A percentile compares a stretch with the other conserved stretches of the same genome.
Conservation (phyloP, 31 red algal species). For the Bonnemaisonia californica region DNA sequence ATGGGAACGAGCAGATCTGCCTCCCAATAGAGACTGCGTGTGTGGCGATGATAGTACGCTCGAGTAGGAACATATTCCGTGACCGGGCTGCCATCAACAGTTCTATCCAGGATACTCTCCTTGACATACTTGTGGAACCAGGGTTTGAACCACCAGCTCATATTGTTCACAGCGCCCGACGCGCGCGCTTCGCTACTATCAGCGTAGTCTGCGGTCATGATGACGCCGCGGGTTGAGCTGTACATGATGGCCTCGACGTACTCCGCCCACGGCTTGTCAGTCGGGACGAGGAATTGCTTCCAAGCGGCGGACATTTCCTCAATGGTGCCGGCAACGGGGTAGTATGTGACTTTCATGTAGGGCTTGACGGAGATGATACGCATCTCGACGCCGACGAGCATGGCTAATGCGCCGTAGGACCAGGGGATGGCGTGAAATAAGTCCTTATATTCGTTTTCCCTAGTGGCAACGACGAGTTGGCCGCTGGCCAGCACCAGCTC, state of each 20-base stretch:
- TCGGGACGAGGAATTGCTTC: slow-evolving; percentile 65
- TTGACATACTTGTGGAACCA: slow-evolving; percentile 78
- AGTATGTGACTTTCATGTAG: slow-evolving; percentile 71
- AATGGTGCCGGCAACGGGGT: slow-evolving; percentile 66
- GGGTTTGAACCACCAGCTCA: slow-evolving; percentile 69
- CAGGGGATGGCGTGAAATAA: slow-evolving; percentile 66
- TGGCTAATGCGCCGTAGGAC: slow-evolving; percentile 71
- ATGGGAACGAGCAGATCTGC: slow-evolving; percentile 68
- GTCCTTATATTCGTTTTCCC: slow-evolving; percentile 63
- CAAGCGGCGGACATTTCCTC: slow-evolving; percentile 51
- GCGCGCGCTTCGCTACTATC: slow-evolving; percentile 33
- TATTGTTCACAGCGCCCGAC: slow-evolving; percentile 30
- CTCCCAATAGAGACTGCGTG: slow-evolving; percentile 67
- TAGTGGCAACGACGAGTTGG: slow-evolving; percentile 32
- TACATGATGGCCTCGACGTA: slow-evolving; percentile 71
- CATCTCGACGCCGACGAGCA: slow-evolving; percentile 68
- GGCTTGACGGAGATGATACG: slow-evolving; percentile 60
- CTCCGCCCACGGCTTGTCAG: slow-evolving; percentile 61
- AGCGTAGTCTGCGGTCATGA: slow-evolving; percentile 68
- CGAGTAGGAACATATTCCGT: slow-evolving; percentile 74
- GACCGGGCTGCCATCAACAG: slow-evolving; percentile 49
- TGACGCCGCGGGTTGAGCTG: slow-evolving; percentile 50
- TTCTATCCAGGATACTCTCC: slow-evolving; percentile 55
- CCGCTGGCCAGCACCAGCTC: slow-evolving; percentile 59
- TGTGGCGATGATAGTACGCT: slow-evolving; percentile 83